Conservation (phyloP, 2,329 filamentous ascomycete species). For the Aotearoamyces nothofagi region DNA sequence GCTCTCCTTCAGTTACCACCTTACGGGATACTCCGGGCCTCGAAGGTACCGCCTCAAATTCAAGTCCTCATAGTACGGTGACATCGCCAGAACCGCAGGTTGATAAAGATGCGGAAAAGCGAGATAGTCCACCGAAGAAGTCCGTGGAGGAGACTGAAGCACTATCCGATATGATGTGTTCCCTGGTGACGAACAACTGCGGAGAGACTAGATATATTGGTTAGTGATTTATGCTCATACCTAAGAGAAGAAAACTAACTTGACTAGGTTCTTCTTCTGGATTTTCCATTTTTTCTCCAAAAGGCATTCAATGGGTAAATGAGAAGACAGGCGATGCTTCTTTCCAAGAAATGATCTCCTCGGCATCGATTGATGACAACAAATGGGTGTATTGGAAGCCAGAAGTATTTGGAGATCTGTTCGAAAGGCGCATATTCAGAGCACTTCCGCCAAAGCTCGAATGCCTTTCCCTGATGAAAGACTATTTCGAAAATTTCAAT, state of each 20-base stretch:
- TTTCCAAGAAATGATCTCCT: slow-evolving; percentile 88
- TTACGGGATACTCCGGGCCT: slow-evolving; percentile 29
- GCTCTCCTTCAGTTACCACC: slow-evolving; percentile 16
- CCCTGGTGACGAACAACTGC: slow-evolving; percentile 82
- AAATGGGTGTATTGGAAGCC: slow-evolving; percentile 98
- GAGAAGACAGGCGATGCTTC: slow-evolving; percentile 92
- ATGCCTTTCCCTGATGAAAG: slow-evolving; percentile 72
- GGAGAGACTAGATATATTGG: slow-evolving; percentile 95
- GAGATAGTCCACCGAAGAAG: slow-evolving; percentile 26
- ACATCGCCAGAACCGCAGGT: slow-evolving; percentile 30
- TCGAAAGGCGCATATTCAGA: slow-evolving; percentile 70
- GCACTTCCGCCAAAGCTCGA: slow-evolving; percentile 76
- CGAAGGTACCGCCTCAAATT: slow-evolving; percentile 20
- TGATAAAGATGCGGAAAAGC: slow-evolving; percentile 8
- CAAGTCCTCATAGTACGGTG: slow-evolving; percentile 32
- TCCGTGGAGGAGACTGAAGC: slow-evolving; percentile 64
- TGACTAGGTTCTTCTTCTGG: slow-evolving; percentile 76
- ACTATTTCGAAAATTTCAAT: slow-evolving; percentile 98
- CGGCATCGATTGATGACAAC: slow-evolving; percentile 81
- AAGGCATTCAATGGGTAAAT: slow-evolving; percentile 97
- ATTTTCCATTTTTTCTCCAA: slow-evolving; percentile 97
- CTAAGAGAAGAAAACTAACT: too few relatives aligned
- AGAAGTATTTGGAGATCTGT: slow-evolving; percentile 90
- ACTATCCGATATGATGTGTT: slow-evolving; percentile 98
- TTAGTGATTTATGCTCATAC: too few relatives aligned